A percentile compares a stretch with the other conserved stretches of the same genome.
Conservation (phyloP, 2,329 filamentous ascomycete genomes). For the Colletotrichum sp. region DNA sequence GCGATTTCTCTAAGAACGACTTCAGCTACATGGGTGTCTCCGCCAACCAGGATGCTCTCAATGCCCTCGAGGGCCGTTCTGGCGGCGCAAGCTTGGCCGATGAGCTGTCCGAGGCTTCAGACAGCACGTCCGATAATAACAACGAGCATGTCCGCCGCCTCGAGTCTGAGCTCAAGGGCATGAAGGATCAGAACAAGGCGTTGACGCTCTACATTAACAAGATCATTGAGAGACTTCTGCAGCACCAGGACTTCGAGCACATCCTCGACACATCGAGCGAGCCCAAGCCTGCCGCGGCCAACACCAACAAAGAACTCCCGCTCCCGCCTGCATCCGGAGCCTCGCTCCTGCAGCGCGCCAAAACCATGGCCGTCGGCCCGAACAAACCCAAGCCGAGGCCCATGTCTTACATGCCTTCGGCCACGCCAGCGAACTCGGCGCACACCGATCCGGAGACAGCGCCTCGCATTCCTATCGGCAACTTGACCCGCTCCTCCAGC, state of each 20-base stretch:
- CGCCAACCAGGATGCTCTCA: conserved; percentile 68
- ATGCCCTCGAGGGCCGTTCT: conserved; percentile 63
- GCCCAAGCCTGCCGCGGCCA: conserved; percentile 38
- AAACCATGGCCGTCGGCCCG: conserved; percentile 59
- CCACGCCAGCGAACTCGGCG: conserved; percentile 37
- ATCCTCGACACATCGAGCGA: conserved; percentile 79
- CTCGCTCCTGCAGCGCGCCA: conserved; percentile 65
- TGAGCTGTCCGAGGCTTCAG: conserved; percentile 77
- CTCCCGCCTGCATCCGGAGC: conserved; percentile 64
- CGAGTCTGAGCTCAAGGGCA: conserved; percentile 77
- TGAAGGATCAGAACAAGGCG: conserved; percentile 96
- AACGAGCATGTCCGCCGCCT: conserved; percentile 69
- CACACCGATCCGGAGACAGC: conserved; percentile 75
- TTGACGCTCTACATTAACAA: conserved; percentile 98
- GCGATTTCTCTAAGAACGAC: conserved; percentile 84
- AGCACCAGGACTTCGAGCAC: conserved; percentile 93
- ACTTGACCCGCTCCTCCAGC: conserved; percentile 57
- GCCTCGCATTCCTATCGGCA: conserved; percentile 75
- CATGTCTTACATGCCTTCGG: conserved; percentile 59
- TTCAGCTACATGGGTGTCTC: conserved; percentile 71
- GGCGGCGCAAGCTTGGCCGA: conserved; percentile 74
- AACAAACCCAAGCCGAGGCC: conserved; percentile 56
- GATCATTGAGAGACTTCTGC: conserved; percentile 93
- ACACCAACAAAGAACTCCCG: conserved; percentile 85
- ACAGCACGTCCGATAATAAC: conserved; percentile 51